These are phyloP conservation scores for Acanthamoeba sp. DNA, from an alignment of 208 protist genomes.

Conservation along the genomic window DNA sequence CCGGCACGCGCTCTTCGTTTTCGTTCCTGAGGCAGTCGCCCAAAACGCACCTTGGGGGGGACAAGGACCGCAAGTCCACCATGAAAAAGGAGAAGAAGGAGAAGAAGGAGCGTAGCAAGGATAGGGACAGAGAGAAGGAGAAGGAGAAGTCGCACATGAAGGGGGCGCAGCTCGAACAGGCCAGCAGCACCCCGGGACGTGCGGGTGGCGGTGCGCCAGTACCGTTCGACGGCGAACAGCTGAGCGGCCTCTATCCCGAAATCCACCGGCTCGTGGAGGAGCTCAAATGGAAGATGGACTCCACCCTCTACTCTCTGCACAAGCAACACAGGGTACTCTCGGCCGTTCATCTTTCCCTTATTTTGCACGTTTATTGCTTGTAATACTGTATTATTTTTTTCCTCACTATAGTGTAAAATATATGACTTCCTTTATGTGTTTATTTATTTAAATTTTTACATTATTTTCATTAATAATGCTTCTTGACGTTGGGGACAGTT, in stretches of 20 bases:
- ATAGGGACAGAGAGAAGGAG: no score
- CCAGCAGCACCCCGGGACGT: neutral
- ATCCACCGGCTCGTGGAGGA: constrained; percentile 15
- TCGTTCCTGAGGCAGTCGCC: no score
- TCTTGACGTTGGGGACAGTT: neutral
- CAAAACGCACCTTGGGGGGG: no score
- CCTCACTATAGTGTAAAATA: no score
- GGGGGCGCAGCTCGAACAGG: neutral
- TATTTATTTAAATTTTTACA: neutral
- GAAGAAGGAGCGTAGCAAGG: neutral
- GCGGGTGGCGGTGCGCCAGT: neutral
- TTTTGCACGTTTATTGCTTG: no score
- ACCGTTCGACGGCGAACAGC: neutral
- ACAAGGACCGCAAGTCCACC: no score
- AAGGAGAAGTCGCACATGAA: neutral
- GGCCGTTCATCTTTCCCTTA: neutral
- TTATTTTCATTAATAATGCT: neutral
- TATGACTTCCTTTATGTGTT: neutral
- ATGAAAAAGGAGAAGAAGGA: constrained; percentile 26
- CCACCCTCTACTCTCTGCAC: constrained; percentile 31
- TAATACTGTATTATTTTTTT: no score
- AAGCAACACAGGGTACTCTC: neutral
- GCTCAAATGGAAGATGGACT: constrained; percentile 41
- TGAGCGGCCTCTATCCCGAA: neutral
- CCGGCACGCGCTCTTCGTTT: no score